phyloP scores from a whole-genome alignment of 306 rosid species.

The Medicago arabica region DNA sequence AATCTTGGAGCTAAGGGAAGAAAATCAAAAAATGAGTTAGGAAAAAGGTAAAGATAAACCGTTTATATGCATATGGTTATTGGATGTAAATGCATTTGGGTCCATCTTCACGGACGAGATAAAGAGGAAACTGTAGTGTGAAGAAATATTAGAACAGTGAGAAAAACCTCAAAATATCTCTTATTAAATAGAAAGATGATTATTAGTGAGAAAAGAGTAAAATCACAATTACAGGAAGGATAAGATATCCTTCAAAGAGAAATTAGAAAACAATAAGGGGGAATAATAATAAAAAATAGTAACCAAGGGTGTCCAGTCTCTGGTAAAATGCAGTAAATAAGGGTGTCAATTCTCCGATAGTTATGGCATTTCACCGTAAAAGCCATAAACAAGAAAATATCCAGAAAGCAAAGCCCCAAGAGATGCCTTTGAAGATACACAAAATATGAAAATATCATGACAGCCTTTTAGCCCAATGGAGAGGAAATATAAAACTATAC shows the following conservation, averaged over 20 bases:
- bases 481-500: slow-evolving; percentile 27
- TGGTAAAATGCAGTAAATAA: slow-evolving; percentile 13
- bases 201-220: slow-evolving; percentile 11
- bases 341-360: neutral
- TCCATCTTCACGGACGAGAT: slow-evolving; percentile 2
- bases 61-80: neutral
- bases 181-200: neutral
- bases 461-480: slow-evolving; percentile 29
- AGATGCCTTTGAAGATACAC: slow-evolving; percentile 23
- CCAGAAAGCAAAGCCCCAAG: slow-evolving; percentile 31
- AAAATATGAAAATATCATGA: slow-evolving; percentile 26
- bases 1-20: slow-evolving; percentile 85
- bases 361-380: slow-evolving; percentile 28
- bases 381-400: slow-evolving; percentile 23
- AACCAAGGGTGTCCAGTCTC: slow-evolving; percentile 3
- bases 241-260: slow-evolving; percentile 26
- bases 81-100: too few relatives aligned
- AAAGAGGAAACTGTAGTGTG: slow-evolving; percentile 25
- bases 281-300: neutral
- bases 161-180: slow-evolving; percentile 30
- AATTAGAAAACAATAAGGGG: neutral
- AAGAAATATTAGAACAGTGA: slow-evolving; percentile 9
- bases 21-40: slow-evolving; percentile 40
- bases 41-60: slow-evolving; percentile 22
- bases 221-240: slow-evolving; percentile 25